A percentile compares a stretch with the other conserved stretches of the same genome.
Evolutionary conservation across 148 eudicot genomes (phyloP).

Genomic region (Vaccinium macrocarpon): DNA sequence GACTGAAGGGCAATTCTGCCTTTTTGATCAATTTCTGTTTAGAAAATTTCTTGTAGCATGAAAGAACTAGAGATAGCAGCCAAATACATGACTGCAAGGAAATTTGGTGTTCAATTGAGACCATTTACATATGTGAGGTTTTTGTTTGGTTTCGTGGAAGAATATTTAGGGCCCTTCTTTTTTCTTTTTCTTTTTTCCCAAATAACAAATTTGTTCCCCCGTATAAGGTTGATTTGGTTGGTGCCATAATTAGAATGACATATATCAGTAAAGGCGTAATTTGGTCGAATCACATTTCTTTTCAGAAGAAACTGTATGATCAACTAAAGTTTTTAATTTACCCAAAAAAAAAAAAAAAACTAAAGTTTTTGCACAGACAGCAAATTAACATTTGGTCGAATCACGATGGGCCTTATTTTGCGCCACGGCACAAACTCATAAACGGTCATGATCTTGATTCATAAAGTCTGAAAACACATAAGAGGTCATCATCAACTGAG

Average conservation of each 20-base stretch:
- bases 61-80: not conserved
- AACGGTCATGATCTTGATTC: too few relatives aligned
- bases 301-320: too few relatives aligned
- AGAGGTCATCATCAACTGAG: not conserved
- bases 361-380: not conserved
- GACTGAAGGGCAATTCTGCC: not conserved
- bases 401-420: not conserved
- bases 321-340: too few relatives aligned
- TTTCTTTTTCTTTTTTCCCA: too few relatives aligned
- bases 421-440: not conserved
- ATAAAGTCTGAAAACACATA: not conserved
- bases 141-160: not conserved
- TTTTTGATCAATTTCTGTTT: not conserved
- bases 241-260: too few relatives aligned
- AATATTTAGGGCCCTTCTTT: too few relatives aligned
- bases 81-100: not conserved
- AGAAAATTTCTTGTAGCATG: not conserved
- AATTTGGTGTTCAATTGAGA: slow-evolving; percentile 6
- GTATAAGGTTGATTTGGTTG: too few relatives aligned
- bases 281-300: too few relatives aligned
- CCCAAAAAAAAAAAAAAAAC: too few relatives aligned
- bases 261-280: too few relatives aligned
- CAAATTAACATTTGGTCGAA: too few relatives aligned
- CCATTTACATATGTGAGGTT: not conserved
- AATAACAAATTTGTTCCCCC: not conserved